Percentiles rank a stretch among this genome's conserved stretches.
Evolutionary conservation across 2,329 filamentous ascomycete genomes (phyloP).

Genomic region (Parasarocladium wereldwijsianum): DNA sequence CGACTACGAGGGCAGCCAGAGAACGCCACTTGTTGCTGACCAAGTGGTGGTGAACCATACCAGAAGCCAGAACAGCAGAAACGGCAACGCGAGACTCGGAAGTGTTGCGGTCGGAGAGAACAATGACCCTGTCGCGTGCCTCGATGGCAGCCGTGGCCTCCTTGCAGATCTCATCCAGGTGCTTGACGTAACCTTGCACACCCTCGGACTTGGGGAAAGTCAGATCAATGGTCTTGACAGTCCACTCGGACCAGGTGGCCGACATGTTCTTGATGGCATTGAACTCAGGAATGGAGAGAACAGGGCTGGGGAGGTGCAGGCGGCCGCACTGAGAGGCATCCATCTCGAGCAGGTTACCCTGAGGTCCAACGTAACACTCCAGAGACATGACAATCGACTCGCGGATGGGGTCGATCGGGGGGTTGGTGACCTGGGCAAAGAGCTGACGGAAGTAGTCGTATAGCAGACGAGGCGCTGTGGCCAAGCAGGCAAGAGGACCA

Average conservation of each 20-base stretch:
- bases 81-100: slow-evolving; percentile 71
- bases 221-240: slow-evolving; percentile 78
- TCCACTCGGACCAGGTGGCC: slow-evolving; percentile 62
- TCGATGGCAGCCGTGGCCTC: slow-evolving; percentile 74
- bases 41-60: slow-evolving; percentile 89
- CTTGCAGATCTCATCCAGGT: slow-evolving; percentile 78
- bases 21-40: slow-evolving; percentile 94
- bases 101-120: slow-evolving; percentile 79
- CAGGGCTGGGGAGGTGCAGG: slow-evolving; percentile 73
- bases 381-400: slow-evolving; percentile 98
- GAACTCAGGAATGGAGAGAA: slow-evolving; percentile 81
- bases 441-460: slow-evolving; percentile 97
- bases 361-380: slow-evolving; percentile 89
- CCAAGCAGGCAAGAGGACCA: slow-evolving; percentile 79
- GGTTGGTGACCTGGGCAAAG: slow-evolving; percentile 95
- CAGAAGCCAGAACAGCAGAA: slow-evolving; percentile 74
- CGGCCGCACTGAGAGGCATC: slow-evolving; percentile 76
- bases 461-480: slow-evolving; percentile 74
- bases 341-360: slow-evolving; percentile 93
- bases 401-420: slow-evolving; percentile 90
- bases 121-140: slow-evolving; percentile 68
- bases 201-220: slow-evolving; percentile 84
- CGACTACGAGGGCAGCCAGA: slow-evolving; percentile 70
- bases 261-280: slow-evolving; percentile 72
- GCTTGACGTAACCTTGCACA: slow-evolving; percentile 68